phyloP scores from a whole-genome alignment of 1,284 basidiomycete genomes.

The Apiotrichum mycotoxinovorans region DNA sequence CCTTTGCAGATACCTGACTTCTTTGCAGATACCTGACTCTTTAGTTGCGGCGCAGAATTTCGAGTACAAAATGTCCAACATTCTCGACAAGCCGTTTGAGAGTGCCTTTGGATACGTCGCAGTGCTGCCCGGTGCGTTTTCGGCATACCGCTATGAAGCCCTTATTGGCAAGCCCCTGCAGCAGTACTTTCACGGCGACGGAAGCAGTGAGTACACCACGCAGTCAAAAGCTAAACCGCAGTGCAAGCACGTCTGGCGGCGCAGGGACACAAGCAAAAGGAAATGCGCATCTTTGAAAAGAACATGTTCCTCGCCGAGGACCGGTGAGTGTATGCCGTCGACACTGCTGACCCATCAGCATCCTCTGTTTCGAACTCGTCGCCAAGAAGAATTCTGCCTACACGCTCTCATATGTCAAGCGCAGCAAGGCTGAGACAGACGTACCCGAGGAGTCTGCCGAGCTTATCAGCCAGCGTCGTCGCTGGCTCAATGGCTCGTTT shows the following conservation, averaged over 20 bases:
- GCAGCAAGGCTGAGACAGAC: constrained; percentile 82
- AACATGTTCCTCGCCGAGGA: constrained; percentile 92
- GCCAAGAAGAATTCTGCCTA: constrained; percentile 79
- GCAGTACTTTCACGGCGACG: constrained; percentile 85
- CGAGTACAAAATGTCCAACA: constrained; percentile 96
- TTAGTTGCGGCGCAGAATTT: constrained; percentile 56
- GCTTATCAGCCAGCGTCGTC: constrained; percentile 83
- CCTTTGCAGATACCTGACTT: no score
- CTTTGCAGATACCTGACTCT: constrained; percentile 74
- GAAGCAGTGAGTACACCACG: no score
- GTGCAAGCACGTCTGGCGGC: no score
- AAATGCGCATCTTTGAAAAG: constrained; percentile 86
- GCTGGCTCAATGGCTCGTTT: constrained; percentile 97
- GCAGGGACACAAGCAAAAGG: constrained; percentile 51
- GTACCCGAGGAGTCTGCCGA: constrained; percentile 86
- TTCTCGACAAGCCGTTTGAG: constrained; percentile 79
- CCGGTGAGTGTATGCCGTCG: constrained; percentile 2
- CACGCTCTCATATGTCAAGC: constrained; percentile 91
- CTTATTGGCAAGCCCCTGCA: constrained; percentile 84
- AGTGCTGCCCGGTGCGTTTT: constrained; percentile 88
- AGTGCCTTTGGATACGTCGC: constrained; percentile 85
- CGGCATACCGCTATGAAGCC: constrained; percentile 85
- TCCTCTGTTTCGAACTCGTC: constrained; percentile 90
- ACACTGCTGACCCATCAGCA: constrained; percentile 40
- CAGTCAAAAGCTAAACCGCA: no score